phyloP scores from a whole-genome alignment of 1,284 basidiomycete species.

The Sanghuangporus baumii region DNA sequence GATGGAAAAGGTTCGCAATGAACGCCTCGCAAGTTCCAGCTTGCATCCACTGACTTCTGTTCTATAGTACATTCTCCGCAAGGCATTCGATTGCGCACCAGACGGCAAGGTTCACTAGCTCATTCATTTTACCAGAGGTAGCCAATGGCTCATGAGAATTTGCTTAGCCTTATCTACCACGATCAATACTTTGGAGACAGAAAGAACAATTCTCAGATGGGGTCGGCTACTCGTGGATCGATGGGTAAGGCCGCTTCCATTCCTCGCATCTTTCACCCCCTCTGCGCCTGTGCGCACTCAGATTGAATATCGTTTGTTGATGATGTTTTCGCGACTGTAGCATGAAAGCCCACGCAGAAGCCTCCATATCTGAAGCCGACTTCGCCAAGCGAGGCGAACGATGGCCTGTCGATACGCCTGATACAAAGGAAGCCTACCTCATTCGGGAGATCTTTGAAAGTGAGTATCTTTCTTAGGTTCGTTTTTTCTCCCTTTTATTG shows the following conservation, averaged over 20 bases:
- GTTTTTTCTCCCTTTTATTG: constrained; percentile 2
- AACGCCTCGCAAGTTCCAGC: neutral
- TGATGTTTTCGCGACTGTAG: constrained; percentile 32
- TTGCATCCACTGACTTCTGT: neutral
- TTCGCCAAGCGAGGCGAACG: constrained; percentile 73
- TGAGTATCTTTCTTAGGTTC: constrained; percentile 27
- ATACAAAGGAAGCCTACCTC: constrained; percentile 97
- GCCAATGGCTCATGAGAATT: constrained; percentile 27
- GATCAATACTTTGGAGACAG: constrained; percentile 95
- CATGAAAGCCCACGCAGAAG: constrained; percentile 86
- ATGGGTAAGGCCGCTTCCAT: constrained; percentile 56
- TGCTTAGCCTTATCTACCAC: constrained; percentile 86
- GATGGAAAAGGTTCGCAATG: constrained; percentile 83
- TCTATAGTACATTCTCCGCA: constrained; percentile 88
- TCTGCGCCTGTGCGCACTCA: neutral
- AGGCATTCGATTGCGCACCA: constrained; percentile 90
- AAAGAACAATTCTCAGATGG: constrained; percentile 99
- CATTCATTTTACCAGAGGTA: constrained; percentile 10
- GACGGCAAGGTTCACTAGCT: constrained; percentile 62
- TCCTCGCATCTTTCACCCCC: neutral
- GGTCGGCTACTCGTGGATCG: constrained; percentile 99
- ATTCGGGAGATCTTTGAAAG: constrained; percentile 93
- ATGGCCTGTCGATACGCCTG: constrained; percentile 82
- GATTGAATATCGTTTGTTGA: neutral
- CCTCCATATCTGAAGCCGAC: constrained; percentile 74